Evolutionary conservation across 768 basidiomycete genomes (phyloP), one percentile per base, ranked within the genome.

Genomic region (Trichaptum fuscoviolaceum): DNA sequence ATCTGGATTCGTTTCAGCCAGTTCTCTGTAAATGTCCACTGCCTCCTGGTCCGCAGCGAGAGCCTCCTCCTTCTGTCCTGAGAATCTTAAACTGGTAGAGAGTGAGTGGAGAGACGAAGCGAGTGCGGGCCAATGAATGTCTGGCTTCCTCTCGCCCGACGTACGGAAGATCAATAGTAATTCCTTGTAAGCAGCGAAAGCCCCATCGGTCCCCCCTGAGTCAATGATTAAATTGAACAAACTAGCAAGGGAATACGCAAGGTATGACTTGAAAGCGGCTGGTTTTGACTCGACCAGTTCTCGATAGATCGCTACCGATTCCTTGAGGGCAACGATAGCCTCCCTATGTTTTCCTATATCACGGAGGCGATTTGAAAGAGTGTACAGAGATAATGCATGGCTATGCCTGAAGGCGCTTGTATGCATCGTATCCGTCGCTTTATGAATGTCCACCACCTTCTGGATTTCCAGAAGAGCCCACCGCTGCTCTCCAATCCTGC

Each of bases 31-130:
- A 25, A 66, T n/a, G n/a, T n/a, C n/a, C n/a, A n/a, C n/a, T n/a
- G n/a, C n/a, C n/a, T n/a, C n/a, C n/a, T 42, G 18, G 24, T 42
- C 26, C 15, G 63, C 67, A 9, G 23, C 58, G 15, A 69, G 61
- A 7, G 68, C 68, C 15, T 69, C 67, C 34, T 61, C 63, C 2
- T 27, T n/a, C n/a, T n/a, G n/a, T n/a, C n/a, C 52, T n/a, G 34
- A 26, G 5, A 59, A 63, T 7, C 7, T 36, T 36, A 36, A 17
- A 36, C 35, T 7, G 7, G 35, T 17, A 7, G 35, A 36, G 17
- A 36, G 35, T 7, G 7, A 7, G 7, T 7, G 7, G 17, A 36
- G 35, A 17, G 35, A 36, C 17, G 35, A 36, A 7, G 35, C 35
- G 7, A 36, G 17, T 7, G 7, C 35, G 7, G 35, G 35, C 35